Base-by-base conservation (phyloP, 208 protist genomes). In the Trypanosoma theileri region DNA sequence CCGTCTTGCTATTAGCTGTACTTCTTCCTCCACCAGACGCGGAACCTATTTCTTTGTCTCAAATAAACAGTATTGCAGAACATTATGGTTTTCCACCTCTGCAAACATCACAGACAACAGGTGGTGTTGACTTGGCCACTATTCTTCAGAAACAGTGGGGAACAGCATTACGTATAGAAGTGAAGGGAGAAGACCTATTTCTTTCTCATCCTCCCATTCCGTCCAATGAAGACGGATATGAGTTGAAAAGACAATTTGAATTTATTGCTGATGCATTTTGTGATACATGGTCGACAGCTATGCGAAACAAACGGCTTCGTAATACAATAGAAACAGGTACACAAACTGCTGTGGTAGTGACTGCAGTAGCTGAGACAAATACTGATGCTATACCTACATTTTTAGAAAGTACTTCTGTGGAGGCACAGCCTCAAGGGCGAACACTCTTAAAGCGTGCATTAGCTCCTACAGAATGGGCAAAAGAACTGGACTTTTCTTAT, bases 381-480 rank as follows among this genome's bases (percentile, higher is more conserved):
- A 76, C 71, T 31, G 71, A 76, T 9, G 58, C 31, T 11, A 42
- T 40, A 53, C 17, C 53, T 22, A 22, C 31, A 41, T 17, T 28
- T 19, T 13, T 51, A 22, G 60, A 44, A 28, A 53, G n/a, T n/a
- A 17, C 7, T 21, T 17, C 26, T 0, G 31, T 40, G 13, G 68
- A 67, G 13, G 41, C 31, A 28, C 22, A 21, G 1, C 17, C 60
- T 3, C 42, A 55, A 21, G 64, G 58, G 16, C 44, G 61, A 22
- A 8, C 48, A 42, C 28, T 76, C 17, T 41, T 76, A 19, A 70
- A 66, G 64, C 71, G 63, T 31, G 71, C 71, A 22, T 28, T 76
- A 28, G 71, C 57, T 21, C 71, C 71, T 22, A 58, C 62, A 11
- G 71, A 76, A 11, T 76, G 71, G 71, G 71, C 63, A 48, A 68